Evolutionary conservation across 2,329 filamentous ascomycete species (phyloP).

Genomic region (Penicillium psychrosexuale): DNA sequence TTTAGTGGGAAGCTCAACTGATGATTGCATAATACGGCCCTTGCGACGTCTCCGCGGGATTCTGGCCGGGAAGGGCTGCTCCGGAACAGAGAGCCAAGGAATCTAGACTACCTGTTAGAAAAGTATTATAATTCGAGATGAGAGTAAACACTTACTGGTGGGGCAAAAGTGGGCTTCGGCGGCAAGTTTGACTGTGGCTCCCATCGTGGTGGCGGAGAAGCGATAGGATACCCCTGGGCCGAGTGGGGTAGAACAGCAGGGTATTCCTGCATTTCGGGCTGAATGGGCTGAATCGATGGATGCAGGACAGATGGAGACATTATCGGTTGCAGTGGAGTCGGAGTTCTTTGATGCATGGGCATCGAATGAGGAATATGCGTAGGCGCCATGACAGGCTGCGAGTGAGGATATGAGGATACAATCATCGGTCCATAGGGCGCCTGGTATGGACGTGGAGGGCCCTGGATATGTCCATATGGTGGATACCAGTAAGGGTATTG

Average conservation of each 20-base stretch:
- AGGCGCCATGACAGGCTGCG: slow-evolving; percentile 41
- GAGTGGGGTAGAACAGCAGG: slow-evolving; percentile 23
- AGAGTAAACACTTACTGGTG: slow-evolving; percentile 41
- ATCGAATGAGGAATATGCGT: slow-evolving; percentile 36
- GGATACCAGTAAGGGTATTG: slow-evolving; percentile 49
- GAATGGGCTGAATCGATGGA: slow-evolving; percentile 25
- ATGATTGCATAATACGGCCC: slow-evolving; percentile 34
- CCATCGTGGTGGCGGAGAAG: slow-evolving; percentile 31
- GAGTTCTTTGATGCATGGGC: slow-evolving; percentile 37
- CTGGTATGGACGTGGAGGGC: slow-evolving; percentile 40
- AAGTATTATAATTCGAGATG: background rate
- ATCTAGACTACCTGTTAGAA: slow-evolving; percentile 40
- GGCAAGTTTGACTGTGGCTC: slow-evolving; percentile 24
- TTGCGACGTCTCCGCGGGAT: slow-evolving; percentile 48
- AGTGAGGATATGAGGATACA: slow-evolving; percentile 44
- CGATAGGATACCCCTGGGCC: slow-evolving; percentile 32
- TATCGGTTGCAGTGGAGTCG: slow-evolving; percentile 37
- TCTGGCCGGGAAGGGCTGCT: slow-evolving; percentile 53
- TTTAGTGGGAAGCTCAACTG: slow-evolving; percentile 53
- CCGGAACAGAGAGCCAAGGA: slow-evolving; percentile 59
- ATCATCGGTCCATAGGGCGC: slow-evolving; percentile 43
- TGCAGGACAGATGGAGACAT: slow-evolving; percentile 36
- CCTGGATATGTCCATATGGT: slow-evolving; percentile 41
- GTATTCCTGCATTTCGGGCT: slow-evolving; percentile 32
- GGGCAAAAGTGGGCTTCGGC: slow-evolving; percentile 44